These are phyloP conservation scores for Verruconis gallopava DNA, from an alignment of 2,329 filamentous ascomycete genomes.

Conservation along the genomic window DNA sequence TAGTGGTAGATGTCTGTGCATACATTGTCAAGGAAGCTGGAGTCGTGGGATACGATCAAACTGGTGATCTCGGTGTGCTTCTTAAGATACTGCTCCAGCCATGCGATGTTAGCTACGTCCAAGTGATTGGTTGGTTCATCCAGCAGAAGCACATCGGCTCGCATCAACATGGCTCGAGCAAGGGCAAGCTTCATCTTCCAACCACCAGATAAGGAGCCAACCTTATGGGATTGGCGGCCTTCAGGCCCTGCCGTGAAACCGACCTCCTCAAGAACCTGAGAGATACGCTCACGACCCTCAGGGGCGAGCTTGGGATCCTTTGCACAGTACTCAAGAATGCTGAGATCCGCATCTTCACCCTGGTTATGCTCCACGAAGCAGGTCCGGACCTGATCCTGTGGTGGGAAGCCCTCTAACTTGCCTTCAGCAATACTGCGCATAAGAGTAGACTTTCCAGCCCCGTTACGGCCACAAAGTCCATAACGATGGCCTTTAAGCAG, in stretches of 20 bases:
- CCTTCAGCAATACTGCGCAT: slow-evolving; percentile 94
- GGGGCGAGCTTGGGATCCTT: slow-evolving; percentile 79
- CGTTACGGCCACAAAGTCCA: slow-evolving; percentile 91
- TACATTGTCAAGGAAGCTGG: slow-evolving; percentile 88
- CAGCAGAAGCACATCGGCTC: slow-evolving; percentile 87
- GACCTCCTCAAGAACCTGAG: slow-evolving; percentile 73
- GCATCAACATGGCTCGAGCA: slow-evolving; percentile 90
- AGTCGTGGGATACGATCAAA: slow-evolving; percentile 97
- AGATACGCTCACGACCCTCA: slow-evolving; percentile 69
- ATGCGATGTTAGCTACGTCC: slow-evolving; percentile 90
- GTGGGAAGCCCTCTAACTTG: slow-evolving; percentile 93
- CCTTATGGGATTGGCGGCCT: slow-evolving; percentile 75
- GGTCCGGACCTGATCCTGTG: slow-evolving; percentile 81
- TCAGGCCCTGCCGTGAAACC: slow-evolving; percentile 86
- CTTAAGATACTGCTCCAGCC: slow-evolving; percentile 92
- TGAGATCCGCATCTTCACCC: slow-evolving; percentile 92
- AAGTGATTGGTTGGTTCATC: slow-evolving; percentile 99
- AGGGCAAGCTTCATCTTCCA: slow-evolving; percentile 99
- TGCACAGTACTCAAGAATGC: slow-evolving; percentile 81
- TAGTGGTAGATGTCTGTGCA: slow-evolving; percentile 99
- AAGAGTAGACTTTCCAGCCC: slow-evolving; percentile 95
- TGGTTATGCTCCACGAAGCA: slow-evolving; percentile 99
- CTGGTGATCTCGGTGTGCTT: slow-evolving; percentile 93
- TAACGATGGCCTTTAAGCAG: slow-evolving; percentile 95
- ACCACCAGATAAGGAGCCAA: slow-evolving; percentile 89